phyloP scores from a whole-genome alignment of 2,329 filamentous ascomycete species.

The Curvularia sp. region DNA sequence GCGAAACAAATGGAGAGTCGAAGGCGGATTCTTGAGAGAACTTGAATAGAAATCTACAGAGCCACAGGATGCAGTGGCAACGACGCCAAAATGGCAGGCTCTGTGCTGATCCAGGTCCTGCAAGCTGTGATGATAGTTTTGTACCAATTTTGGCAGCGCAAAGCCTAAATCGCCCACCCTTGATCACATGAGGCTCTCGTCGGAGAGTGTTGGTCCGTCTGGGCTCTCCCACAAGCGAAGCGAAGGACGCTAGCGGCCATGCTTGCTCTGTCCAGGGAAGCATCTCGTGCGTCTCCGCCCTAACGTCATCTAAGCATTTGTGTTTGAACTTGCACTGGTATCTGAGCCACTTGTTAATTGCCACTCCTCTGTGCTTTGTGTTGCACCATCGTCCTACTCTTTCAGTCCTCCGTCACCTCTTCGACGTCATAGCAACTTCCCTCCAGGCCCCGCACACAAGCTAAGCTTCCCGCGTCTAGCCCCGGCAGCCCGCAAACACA shows the following conservation, averaged over 20 bases:
- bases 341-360: slow-evolving; percentile 17
- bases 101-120: background rate
- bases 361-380: slow-evolving; percentile 7
- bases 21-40: slow-evolving; percentile 26
- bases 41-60: background rate
- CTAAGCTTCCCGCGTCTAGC: slow-evolving; percentile 48
- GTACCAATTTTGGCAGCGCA: background rate
- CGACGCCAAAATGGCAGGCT: background rate
- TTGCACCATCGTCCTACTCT: slow-evolving; percentile 11
- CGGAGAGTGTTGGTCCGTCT: slow-evolving; percentile 13
- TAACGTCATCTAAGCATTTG: slow-evolving; percentile 48
- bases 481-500: slow-evolving; percentile 45
- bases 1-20: slow-evolving; percentile 36
- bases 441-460: slow-evolving; percentile 41
- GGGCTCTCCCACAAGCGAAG: slow-evolving; percentile 13
- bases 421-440: slow-evolving; percentile 35
- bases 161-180: background rate
- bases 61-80: background rate
- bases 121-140: background rate
- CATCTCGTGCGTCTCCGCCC: slow-evolving; percentile 32
- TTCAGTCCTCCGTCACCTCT: slow-evolving; percentile 4
- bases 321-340: slow-evolving; percentile 29
- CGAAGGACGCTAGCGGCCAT: slow-evolving; percentile 31
- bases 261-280: slow-evolving; percentile 30
- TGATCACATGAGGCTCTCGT: slow-evolving; percentile 5